These are phyloP conservation scores for Diaporthe sp. DNA, from an alignment of 2,329 filamentous ascomycete species.

Conservation along the genomic window DNA sequence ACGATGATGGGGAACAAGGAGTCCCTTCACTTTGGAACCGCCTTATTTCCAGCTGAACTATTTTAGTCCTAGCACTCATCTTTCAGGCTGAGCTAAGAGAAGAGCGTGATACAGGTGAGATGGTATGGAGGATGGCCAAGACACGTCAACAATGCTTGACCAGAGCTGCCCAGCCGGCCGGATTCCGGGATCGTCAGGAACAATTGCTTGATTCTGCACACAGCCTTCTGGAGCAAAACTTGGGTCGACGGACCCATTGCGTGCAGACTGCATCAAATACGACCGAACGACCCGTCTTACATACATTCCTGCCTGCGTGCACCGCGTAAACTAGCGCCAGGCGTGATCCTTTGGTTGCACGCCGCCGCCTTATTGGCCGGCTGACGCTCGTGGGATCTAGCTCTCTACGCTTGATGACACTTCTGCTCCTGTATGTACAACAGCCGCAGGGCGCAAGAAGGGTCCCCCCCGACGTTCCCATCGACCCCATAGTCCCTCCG, in stretches of 20 bases:
- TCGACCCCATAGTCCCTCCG: neutral
- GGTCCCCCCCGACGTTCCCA: no score
- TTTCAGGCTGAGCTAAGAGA: neutral
- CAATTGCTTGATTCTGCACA: constrained; percentile 3
- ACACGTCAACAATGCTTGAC: constrained; percentile 7
- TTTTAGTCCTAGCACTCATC: neutral
- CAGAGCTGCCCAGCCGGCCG: constrained; percentile 24
- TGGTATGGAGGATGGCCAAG: neutral
- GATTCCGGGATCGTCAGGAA: neutral
- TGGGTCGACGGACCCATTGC: neutral
- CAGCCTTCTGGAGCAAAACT: no score
- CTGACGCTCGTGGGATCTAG: constrained; percentile 24
- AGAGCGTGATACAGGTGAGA: neutral
- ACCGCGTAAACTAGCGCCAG: neutral
- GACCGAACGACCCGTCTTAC: neutral
- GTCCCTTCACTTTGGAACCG: neutral
- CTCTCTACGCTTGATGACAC: constrained; percentile 30
- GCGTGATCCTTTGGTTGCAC: constrained; percentile 4
- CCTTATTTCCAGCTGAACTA: constrained; percentile 1
- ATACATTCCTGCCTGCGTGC: neutral
- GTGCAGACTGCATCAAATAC: neutral
- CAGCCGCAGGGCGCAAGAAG: neutral
- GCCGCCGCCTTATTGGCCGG: neutral
- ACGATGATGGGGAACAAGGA: neutral
- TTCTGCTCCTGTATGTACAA: neutral